These are phyloP conservation scores for Clitopilus passeckerianus DNA, from an alignment of 768 basidiomycete genomes.

Conservation along the genomic window DNA sequence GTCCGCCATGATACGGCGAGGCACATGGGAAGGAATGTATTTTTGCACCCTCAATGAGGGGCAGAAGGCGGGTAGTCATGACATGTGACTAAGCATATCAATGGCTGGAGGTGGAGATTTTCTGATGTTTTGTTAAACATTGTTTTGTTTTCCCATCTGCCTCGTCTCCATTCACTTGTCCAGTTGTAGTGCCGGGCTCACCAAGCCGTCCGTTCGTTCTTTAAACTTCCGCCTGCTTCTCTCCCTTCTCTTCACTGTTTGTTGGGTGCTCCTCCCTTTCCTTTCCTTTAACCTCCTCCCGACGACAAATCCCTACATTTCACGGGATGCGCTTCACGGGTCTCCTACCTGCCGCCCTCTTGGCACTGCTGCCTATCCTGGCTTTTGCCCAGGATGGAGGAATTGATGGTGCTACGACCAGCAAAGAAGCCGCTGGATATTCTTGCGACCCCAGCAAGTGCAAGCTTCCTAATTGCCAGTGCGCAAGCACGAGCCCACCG, in stretches of 20 bases:
- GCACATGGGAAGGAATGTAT: neutral
- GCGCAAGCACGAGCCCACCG: slow-evolving; percentile 69
- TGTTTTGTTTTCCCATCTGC: neutral
- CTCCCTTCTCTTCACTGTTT: neutral
- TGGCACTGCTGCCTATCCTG: slow-evolving; percentile 27
- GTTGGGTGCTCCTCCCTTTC: neutral
- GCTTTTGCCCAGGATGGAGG: slow-evolving; percentile 46
- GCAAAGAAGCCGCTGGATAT: slow-evolving; percentile 56
- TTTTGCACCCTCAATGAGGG: neutral
- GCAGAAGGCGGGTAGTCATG: neutral
- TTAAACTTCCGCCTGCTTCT: neutral
- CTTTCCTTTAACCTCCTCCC: neutral
- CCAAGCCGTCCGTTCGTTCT: neutral
- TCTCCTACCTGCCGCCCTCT: slow-evolving; percentile 15
- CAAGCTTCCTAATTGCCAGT: slow-evolving; percentile 66
- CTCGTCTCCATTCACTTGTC: neutral
- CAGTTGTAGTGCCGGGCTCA: neutral
- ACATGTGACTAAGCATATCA: neutral
- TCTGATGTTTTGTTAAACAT: neutral
- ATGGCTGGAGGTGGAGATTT: neutral
- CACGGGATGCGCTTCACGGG: slow-evolving; percentile 11
- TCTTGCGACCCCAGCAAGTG: slow-evolving; percentile 63
- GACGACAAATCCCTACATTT: neutral
- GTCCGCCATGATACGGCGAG: neutral
- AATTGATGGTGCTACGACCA: slow-evolving; percentile 49